Evolutionary conservation across 2,329 filamentous ascomycete genomes (phyloP).

Genomic region (Penicillium sclerotiorum): DNA sequence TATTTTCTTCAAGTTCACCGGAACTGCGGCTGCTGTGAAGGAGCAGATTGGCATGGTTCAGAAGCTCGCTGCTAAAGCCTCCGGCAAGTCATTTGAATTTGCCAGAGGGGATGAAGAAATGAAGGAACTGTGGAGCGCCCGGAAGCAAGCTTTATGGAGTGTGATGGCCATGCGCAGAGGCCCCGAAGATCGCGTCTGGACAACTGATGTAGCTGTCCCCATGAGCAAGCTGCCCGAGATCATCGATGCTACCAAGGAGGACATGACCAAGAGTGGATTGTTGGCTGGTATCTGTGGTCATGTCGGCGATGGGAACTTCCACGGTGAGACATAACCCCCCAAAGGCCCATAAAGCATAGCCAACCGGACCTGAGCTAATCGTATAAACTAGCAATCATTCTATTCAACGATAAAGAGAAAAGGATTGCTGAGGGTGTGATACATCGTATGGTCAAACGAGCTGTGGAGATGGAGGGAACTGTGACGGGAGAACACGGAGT

Average conservation of each 20-base stretch:
- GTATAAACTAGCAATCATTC: slow-evolving; percentile 55
- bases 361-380: neutral
- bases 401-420: slow-evolving; percentile 62
- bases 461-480: slow-evolving; percentile 71
- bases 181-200: slow-evolving; percentile 69
- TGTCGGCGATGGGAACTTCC: slow-evolving; percentile 75
- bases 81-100: slow-evolving; percentile 67
- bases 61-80: slow-evolving; percentile 58
- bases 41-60: slow-evolving; percentile 65
- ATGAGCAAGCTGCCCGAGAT: slow-evolving; percentile 71
- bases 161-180: slow-evolving; percentile 66
- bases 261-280: slow-evolving; percentile 65
- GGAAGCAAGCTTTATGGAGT: slow-evolving; percentile 75
- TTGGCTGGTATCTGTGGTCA: slow-evolving; percentile 70
- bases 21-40: slow-evolving; percentile 64
- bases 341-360: no score
- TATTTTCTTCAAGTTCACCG: slow-evolving; percentile 75
- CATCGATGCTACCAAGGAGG: slow-evolving; percentile 69
- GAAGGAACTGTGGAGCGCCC: slow-evolving; percentile 71
- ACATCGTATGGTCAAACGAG: slow-evolving; percentile 69
- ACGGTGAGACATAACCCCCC: slow-evolving; percentile 50
- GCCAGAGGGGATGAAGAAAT: slow-evolving; percentile 66
- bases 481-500: slow-evolving; percentile 74
- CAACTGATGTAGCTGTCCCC: slow-evolving; percentile 79
- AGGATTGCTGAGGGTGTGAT: slow-evolving; percentile 61